These are phyloP conservation scores for Colletotrichum sp. DNA, from an alignment of 2,329 filamentous ascomycete species.

Conservation along the genomic window DNA sequence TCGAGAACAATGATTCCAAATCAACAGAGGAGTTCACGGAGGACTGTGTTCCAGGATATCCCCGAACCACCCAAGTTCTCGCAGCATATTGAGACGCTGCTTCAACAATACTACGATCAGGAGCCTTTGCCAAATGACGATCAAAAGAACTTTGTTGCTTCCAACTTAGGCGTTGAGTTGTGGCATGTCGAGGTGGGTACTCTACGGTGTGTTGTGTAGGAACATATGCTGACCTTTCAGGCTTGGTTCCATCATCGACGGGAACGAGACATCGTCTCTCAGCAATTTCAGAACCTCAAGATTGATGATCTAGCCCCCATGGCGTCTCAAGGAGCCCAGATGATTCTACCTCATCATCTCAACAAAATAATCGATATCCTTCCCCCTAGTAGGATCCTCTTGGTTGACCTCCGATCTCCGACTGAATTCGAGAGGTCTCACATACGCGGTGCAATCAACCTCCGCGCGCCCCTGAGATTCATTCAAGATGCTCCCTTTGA, in stretches of 20 bases:
- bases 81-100: constrained; percentile 51
- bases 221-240: constrained; percentile 28
- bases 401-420: constrained; percentile 56
- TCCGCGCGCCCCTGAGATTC: constrained; percentile 55
- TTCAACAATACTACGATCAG: constrained; percentile 58
- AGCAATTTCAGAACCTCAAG: constrained; percentile 49
- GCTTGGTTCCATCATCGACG: constrained; percentile 60
- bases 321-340: constrained; percentile 39
- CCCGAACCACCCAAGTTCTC: constrained; percentile 52
- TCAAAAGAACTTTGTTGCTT: constrained; percentile 58
- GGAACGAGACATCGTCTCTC: constrained; percentile 50
- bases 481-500: constrained; percentile 53
- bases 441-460: constrained; percentile 56
- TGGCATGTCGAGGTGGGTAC: constrained; percentile 52
- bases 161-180: constrained; percentile 57
- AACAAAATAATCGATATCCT: constrained; percentile 57
- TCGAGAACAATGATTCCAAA: constrained; percentile 50
- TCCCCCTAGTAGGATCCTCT: constrained; percentile 46
- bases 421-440: constrained; percentile 55
- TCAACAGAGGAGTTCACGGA: constrained; percentile 46
- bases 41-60: constrained; percentile 42
- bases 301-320: constrained; percentile 39
- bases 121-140: constrained; percentile 54
- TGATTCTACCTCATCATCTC: constrained; percentile 58
- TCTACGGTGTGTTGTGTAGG: too few relatives aligned